Conservation (phyloP, 805 yeast genomes). For the Pichia thaimueangensis region DNA sequence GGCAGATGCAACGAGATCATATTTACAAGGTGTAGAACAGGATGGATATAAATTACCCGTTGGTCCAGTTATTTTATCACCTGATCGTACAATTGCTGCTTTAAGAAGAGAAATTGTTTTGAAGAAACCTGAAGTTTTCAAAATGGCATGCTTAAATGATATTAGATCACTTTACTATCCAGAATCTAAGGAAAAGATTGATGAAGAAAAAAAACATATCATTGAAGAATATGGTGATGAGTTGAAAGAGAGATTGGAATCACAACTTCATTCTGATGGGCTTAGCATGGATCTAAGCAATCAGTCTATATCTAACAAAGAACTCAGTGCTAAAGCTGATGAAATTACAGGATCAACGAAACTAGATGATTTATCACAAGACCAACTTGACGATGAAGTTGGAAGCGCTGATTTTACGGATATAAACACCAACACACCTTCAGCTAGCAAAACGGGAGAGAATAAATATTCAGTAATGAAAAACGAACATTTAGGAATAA, state of each 20-base stretch:
- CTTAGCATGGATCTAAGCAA: not conserved
- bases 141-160: slow-evolving; percentile 93
- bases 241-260: not conserved
- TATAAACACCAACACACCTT: slow-evolving; percentile 16
- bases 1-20: slow-evolving; percentile 86
- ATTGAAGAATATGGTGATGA: not conserved
- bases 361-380: no score
- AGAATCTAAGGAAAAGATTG: not conserved
- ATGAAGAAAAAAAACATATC: slow-evolving; percentile 3
- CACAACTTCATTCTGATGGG: no score
- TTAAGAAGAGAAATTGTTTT: slow-evolving; percentile 83
- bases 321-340: not conserved
- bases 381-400: not conserved
- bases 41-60: slow-evolving; percentile 66
- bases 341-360: no score
- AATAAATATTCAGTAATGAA: not conserved
- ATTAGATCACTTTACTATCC: slow-evolving; percentile 58
- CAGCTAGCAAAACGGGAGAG: slow-evolving; percentile 7
- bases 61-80: slow-evolving; percentile 93
- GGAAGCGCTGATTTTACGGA: slow-evolving; percentile 16
- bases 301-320: not conserved
- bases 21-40: slow-evolving; percentile 71
- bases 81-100: slow-evolving; percentile 96
- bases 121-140: slow-evolving; percentile 96
- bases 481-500: slow-evolving; percentile 16